Evolutionary conservation across 371 early-diverging fungal genomes (phyloP).

Genomic region (Mucor circinelloides): DNA sequence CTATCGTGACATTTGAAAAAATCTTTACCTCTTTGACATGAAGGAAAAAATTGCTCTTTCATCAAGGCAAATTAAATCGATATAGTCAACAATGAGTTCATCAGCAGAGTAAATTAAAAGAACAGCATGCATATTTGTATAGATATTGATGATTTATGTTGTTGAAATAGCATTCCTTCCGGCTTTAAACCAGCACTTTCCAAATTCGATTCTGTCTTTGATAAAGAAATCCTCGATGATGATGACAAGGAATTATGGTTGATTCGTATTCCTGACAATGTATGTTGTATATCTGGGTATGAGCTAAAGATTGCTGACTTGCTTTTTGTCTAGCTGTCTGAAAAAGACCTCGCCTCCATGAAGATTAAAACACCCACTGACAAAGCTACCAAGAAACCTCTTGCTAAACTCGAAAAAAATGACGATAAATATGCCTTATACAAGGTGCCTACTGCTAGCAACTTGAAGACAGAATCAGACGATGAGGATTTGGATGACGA

Average conservation of each 20-base stretch:
- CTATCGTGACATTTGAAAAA: not conserved
- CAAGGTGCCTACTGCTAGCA: slow-evolving; percentile 27
- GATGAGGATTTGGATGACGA: slow-evolving; percentile 20
- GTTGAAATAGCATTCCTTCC: slow-evolving; percentile 14
- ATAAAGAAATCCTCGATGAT: slow-evolving; percentile 27
- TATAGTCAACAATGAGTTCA: not conserved
- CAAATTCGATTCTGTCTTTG: slow-evolving; percentile 24
- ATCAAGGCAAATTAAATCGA: not conserved
- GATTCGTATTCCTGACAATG: slow-evolving; percentile 51
- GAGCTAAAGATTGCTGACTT: not conserved
- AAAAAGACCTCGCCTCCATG: slow-evolving; percentile 30
- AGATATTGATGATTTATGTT: not conserved
- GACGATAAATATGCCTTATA: slow-evolving; percentile 35
- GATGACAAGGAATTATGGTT: slow-evolving; percentile 55
- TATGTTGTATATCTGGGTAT: slow-evolving; percentile 10
- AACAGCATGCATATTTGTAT: not conserved
- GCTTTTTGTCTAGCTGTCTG: slow-evolving; percentile 30
- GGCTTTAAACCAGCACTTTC: slow-evolving; percentile 25
- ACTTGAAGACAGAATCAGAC: slow-evolving; percentile 10
- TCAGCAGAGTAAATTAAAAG: not conserved
- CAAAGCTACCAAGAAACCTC: slow-evolving; percentile 14
- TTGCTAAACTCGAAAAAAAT: slow-evolving; percentile 36
- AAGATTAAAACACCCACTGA: slow-evolving; percentile 29
- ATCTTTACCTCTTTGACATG: not conserved
- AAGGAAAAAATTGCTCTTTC: not conserved